Percentiles rank a stretch among this genome's conserved stretches.
Conservation (phyloP, 495 filamentous ascomycete genomes). For the Aeminium ludgeri region DNA sequence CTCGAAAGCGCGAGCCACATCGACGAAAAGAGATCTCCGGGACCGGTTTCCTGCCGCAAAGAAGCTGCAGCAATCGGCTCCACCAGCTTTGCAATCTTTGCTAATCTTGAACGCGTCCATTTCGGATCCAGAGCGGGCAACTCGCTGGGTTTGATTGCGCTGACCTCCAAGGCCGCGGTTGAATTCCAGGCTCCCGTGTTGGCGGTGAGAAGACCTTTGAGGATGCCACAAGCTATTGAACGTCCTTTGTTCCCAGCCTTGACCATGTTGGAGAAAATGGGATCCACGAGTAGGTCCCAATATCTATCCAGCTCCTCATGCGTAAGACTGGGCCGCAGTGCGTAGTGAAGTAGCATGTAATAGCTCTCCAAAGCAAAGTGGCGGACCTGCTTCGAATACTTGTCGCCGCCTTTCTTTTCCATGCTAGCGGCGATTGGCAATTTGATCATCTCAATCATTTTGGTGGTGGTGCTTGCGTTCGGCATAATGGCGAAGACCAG, state of each 20-base stretch:
- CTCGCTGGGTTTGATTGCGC: slow-evolving; percentile 43
- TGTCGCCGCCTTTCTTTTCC: slow-evolving; percentile 41
- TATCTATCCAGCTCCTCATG: slow-evolving; percentile 48
- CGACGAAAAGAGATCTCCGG: no score
- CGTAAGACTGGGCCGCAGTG: slow-evolving; percentile 51
- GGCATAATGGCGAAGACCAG: slow-evolving; percentile 55
- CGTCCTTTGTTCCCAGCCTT: slow-evolving; percentile 10
- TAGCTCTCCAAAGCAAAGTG: slow-evolving; percentile 50
- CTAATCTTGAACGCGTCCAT: slow-evolving; percentile 65
- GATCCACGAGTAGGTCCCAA: slow-evolving; percentile 61
- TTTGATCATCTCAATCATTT: slow-evolving; percentile 47
- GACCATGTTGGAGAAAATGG: slow-evolving; percentile 33
- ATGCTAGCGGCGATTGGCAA: slow-evolving; percentile 56
- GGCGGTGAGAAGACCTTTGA: slow-evolving; percentile 50
- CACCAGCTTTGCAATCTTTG: slow-evolving; percentile 43
- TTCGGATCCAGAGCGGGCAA: slow-evolving; percentile 63
- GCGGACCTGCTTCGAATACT: slow-evolving; percentile 37
- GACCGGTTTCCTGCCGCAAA: no score
- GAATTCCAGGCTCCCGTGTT: slow-evolving; percentile 56
- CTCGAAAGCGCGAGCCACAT: no score
- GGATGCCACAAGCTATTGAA: slow-evolving; percentile 38
- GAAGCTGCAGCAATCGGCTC: slow-evolving; percentile 42
- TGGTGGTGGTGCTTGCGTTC: slow-evolving; percentile 39
- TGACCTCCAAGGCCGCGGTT: slow-evolving; percentile 35
- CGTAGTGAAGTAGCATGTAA: slow-evolving; percentile 71